phyloP scores from a whole-genome alignment of 2,329 filamentous ascomycete species.

The Trichoderma guizhouense region DNA sequence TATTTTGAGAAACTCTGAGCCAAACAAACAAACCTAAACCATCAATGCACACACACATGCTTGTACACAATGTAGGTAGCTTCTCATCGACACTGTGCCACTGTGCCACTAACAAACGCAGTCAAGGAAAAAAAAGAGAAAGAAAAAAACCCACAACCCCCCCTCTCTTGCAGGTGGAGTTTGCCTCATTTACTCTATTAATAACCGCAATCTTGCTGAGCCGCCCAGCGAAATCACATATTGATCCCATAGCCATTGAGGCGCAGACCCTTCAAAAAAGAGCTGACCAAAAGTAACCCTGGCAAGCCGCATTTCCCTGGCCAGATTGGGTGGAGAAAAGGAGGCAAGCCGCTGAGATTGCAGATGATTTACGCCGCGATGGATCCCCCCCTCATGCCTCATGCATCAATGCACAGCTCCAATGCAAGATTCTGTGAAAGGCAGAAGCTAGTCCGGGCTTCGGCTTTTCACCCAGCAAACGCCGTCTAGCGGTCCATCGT shows the following conservation, averaged over 20 bases:
- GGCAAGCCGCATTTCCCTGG: conserved; percentile 5
- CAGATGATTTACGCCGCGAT: conserved; percentile 4
- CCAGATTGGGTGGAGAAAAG: conserved; percentile 17
- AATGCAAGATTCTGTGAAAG: not conserved
- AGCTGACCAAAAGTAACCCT: not conserved
- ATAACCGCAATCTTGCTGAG: conserved; percentile 13
- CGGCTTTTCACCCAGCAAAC: not conserved
- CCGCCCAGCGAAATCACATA: conserved; percentile 9
- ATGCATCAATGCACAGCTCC: conserved; percentile 6
- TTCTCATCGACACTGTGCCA: not conserved
- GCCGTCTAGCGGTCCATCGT: not conserved
- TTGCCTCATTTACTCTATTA: conserved; percentile 16
- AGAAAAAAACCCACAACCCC: not conserved
- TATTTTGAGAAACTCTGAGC: not conserved
- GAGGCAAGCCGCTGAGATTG: conserved; percentile 13
- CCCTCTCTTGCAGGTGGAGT: conserved; percentile 11
- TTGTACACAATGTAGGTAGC: not conserved
- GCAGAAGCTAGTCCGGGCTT: not conserved
- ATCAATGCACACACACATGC: not conserved
- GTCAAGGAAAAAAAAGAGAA: no score
- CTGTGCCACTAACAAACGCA: not conserved
- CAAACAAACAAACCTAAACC: not conserved
- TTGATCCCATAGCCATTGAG: conserved; percentile 4
- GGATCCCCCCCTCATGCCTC: not conserved
- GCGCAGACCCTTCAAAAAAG: not conserved